Conservation (phyloP, 257 asterid species). For the Voacanga thouarsii region DNA sequence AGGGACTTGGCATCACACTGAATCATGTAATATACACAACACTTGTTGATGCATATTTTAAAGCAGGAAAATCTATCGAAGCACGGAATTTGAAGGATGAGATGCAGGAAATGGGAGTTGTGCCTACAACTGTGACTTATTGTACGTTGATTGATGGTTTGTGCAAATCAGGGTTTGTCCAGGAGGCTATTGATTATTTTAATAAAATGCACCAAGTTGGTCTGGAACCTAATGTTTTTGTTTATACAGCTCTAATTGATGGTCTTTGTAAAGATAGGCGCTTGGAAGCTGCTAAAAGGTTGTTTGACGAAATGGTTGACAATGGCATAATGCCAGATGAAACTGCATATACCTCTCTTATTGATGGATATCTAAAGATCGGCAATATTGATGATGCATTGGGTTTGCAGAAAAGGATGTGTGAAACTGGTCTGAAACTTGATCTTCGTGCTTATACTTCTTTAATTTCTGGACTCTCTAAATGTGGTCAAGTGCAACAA, state of each 20-base stretch:
- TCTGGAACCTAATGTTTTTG: conserved; percentile 61
- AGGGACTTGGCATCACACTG: conserved; percentile 44
- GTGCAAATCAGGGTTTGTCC: conserved; percentile 63
- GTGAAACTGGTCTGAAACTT: conserved; percentile 51
- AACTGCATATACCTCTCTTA: conserved; percentile 60
- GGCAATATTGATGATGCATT: conserved; percentile 68
- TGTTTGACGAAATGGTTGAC: conserved; percentile 62
- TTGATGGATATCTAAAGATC: conserved; percentile 63
- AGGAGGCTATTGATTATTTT: conserved; percentile 66
- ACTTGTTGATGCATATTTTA: conserved; percentile 68
- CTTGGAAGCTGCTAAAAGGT: conserved; percentile 54
- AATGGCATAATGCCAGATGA: conserved; percentile 66
- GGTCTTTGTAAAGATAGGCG: conserved; percentile 63
- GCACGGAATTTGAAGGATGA: conserved; percentile 58
- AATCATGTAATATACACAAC: conserved; percentile 66
- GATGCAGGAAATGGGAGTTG: conserved; percentile 62
- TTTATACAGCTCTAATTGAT: conserved; percentile 65
- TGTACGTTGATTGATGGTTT: conserved; percentile 60
- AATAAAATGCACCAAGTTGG: conserved; percentile 44
- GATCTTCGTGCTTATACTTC: conserved; percentile 80
- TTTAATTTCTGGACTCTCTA: conserved; percentile 70
- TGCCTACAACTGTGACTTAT: conserved; percentile 63
- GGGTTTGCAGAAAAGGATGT: conserved; percentile 59
- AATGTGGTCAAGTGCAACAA: conserved; percentile 52
- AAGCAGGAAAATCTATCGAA: conserved; percentile 62